phyloP scores from a whole-genome alignment of 192 early-diverging fungal genomes.

The Spinellus fusiger region DNA sequence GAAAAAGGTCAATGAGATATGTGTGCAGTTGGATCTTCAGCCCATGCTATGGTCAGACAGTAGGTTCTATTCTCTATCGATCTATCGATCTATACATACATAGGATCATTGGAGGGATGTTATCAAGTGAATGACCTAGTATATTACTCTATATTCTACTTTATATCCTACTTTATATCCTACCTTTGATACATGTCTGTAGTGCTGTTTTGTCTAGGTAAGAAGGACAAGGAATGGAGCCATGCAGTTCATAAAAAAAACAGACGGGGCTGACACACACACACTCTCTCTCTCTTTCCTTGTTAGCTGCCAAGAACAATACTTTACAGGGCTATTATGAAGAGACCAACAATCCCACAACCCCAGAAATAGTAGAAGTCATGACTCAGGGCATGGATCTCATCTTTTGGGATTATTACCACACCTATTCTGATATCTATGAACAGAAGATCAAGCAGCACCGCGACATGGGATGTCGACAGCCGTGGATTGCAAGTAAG shows the following conservation, averaged over 20 bases:
- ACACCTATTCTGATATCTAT: slow-evolving; percentile 66
- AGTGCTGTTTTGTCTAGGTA: slow-evolving; percentile 24
- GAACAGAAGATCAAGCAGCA: slow-evolving; percentile 76
- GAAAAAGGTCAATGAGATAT: slow-evolving; percentile 65
- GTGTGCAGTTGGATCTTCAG: slow-evolving; percentile 48
- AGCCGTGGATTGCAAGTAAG: slow-evolving; percentile 78
- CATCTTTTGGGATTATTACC: slow-evolving; percentile 89
- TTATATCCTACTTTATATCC: too few relatives aligned
- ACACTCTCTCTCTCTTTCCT: slow-evolving; percentile 31
- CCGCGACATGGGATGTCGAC: slow-evolving; percentile 66
- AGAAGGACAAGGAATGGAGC: not conserved
- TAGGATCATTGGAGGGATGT: too few relatives aligned
- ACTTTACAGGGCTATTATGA: slow-evolving; percentile 81
- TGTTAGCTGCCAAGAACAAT: slow-evolving; percentile 71
- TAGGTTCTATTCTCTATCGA: slow-evolving; percentile 30
- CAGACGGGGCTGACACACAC: too few relatives aligned
- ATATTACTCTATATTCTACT: not conserved
- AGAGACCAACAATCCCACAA: slow-evolving; percentile 45
- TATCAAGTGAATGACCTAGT: too few relatives aligned
- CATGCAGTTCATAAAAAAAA: not conserved
- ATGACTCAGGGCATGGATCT: slow-evolving; percentile 64
- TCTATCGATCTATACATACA: too few relatives aligned
- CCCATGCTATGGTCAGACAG: slow-evolving; percentile 90
- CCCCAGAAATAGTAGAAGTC: slow-evolving; percentile 48
- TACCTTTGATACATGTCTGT: not conserved